Conservation (phyloP, 192 early-diverging fungal genomes). For the Pilaira anomala region DNA sequence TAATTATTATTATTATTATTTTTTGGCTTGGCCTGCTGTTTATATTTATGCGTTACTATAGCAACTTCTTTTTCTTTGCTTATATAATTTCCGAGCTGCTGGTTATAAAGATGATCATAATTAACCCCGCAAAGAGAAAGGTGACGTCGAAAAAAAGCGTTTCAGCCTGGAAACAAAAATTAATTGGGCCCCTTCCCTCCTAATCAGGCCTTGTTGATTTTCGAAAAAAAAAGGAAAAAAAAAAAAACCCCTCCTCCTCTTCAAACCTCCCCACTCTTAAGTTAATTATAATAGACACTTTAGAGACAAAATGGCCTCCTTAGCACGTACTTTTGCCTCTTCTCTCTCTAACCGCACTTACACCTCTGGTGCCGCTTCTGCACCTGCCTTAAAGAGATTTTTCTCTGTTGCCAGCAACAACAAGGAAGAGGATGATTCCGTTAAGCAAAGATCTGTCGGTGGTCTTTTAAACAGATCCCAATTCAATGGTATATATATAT, state of each 20-base stretch:
- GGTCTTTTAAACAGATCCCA: slow-evolving; percentile 40
- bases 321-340: slow-evolving; percentile 45
- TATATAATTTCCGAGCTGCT: too few relatives aligned
- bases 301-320: slow-evolving; percentile 43
- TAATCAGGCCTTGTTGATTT: background rate
- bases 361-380: slow-evolving; percentile 42
- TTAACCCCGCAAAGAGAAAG: background rate
- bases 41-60: too few relatives aligned
- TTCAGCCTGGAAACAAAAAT: too few relatives aligned
- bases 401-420: slow-evolving; percentile 39
- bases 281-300: background rate
- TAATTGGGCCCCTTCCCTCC: background rate
- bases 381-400: slow-evolving; percentile 41
- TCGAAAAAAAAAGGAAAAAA: background rate
- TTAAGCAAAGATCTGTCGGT: slow-evolving; percentile 35
- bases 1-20: too few relatives aligned
- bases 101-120: too few relatives aligned
- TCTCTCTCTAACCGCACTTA: slow-evolving; percentile 52
- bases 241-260: background rate
- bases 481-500: slow-evolving; percentile 43
- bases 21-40: too few relatives aligned
- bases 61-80: too few relatives aligned
- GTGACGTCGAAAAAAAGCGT: slow-evolving; percentile 2
- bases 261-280: slow-evolving; percentile 22
- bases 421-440: slow-evolving; percentile 34